Base-by-base conservation (phyloP, 2,329 filamentous ascomycete genomes). In the Sporothrix luriei region DNA sequence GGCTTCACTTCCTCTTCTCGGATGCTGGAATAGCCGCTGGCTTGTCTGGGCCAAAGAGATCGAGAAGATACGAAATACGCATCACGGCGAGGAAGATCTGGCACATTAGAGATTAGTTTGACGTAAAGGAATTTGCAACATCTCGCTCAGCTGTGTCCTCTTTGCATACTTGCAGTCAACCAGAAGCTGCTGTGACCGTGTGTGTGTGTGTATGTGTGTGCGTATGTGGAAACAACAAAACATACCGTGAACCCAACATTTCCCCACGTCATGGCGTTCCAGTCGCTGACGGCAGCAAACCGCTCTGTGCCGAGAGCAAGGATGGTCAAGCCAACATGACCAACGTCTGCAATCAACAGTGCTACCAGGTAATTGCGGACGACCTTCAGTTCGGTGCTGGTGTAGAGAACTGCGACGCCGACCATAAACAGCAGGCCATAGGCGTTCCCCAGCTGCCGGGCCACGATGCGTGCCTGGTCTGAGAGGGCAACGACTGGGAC, bases 251-350 rank as follows among this genome's bases (percentile, higher is more conserved):
- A 83, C 9, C 84, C 88, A 72, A 93, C 82, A 75, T 93, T 93
- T 2, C 90, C 91, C 87, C 88, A 91, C n/a, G 88, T 85, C 81
- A 90, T 85, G 46, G 84, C 80, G 76, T 91, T 92, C 90, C 90
- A 93, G 26, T 78, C 79, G 4, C 75, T 78, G 13, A 90, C 78
- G 73, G 87, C 83, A 57, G 85, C 72, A 61, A 86, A 82, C 46
- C 79, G 79, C 11, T 85, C 82, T 76, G 81, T 81, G 10, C 88
- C 90, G 72, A 92, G 81, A 7, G 82, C 84, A 74, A 81, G 79
- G 70, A 85, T 87, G 21, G 86, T 90, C 71, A 89, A 82, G 65
- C 82, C 86, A 33, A 93, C 79, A 76, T 93, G 90, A 3, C 88
- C 87, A 72, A 92, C 80, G 75, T 93, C 90, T 21, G 87, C 90